Percentiles rank a stretch among this genome's conserved stretches.
These are phyloP conservation scores for Trichoderma gracile DNA, from an alignment of 2,329 filamentous ascomycete species.

Conservation along the genomic window DNA sequence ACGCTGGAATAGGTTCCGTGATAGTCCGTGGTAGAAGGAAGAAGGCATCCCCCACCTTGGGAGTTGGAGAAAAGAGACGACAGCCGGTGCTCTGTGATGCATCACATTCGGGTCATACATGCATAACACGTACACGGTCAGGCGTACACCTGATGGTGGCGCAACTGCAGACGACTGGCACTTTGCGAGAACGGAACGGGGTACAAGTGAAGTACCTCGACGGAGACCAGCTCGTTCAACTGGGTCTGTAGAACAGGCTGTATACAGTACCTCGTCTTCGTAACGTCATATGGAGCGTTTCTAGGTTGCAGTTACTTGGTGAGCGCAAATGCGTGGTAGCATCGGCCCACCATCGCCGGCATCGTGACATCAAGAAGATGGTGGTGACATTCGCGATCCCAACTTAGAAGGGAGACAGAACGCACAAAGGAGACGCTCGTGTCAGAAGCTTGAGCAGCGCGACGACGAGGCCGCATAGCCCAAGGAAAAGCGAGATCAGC, in stretches of 20 bases:
- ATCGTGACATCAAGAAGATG: slow-evolving; percentile 5
- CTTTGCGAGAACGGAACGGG: neutral
- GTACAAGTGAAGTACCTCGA: neutral
- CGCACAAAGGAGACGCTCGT: neutral
- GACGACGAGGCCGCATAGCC: neutral
- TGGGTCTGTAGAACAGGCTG: too few relatives aligned
- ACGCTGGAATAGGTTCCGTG: neutral
- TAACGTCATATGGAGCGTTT: too few relatives aligned
- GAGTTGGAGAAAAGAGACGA: neutral
- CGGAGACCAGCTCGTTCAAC: neutral
- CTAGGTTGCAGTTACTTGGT: neutral
- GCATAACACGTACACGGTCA: slow-evolving; percentile 20
- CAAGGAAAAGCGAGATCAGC: neutral
- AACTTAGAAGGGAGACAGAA: neutral
- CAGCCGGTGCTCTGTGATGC: slow-evolving; percentile 8
- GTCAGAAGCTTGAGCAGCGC: neutral
- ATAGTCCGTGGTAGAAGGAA: neutral
- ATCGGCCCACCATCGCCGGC: slow-evolving; percentile 15
- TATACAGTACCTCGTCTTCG: too few relatives aligned
- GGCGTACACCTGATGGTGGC: slow-evolving; percentile 6
- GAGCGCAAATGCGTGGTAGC: neutral
- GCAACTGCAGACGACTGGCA: slow-evolving; percentile 1
- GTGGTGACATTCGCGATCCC: slow-evolving; percentile 10
- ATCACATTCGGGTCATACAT: slow-evolving; percentile 20
- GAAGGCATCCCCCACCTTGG: too few relatives aligned